A percentile compares a stretch with the other conserved stretches of the same genome.
These are phyloP conservation scores for Phlebiopsis flavidoalba DNA, from an alignment of 768 basidiomycete genomes.

Conservation along the genomic window DNA sequence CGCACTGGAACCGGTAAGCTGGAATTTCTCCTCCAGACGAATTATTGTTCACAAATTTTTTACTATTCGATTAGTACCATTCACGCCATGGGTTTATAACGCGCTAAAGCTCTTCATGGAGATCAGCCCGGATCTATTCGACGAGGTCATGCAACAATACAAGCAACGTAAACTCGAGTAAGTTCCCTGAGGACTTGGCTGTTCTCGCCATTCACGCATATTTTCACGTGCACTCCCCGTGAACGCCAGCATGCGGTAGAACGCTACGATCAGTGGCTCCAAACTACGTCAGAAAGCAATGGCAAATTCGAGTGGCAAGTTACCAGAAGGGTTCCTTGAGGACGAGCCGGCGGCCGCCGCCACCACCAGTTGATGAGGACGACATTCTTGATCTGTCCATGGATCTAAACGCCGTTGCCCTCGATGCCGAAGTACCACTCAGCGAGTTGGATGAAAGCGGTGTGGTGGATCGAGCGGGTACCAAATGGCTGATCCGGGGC, in stretches of 20 bases:
- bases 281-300: constrained; percentile 74
- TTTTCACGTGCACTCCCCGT: too few species aligned
- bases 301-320: constrained; percentile 60
- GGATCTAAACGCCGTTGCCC: constrained; percentile 80
- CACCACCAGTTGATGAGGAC: constrained; percentile 74
- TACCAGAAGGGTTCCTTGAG: constrained; percentile 69
- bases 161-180: constrained; percentile 84
- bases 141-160: constrained; percentile 89
- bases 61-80: constrained; percentile 63
- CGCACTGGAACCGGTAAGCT: constrained; percentile 96
- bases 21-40: neutral
- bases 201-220: neutral
- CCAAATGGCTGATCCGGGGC: constrained; percentile 91
- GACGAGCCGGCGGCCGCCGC: constrained; percentile 69
- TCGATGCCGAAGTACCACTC: constrained; percentile 58
- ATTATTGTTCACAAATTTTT: neutral
- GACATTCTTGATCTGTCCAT: constrained; percentile 87
- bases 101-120: constrained; percentile 99
- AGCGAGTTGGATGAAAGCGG: constrained; percentile 71
- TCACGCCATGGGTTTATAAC: constrained; percentile 98
- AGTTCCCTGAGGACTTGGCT: constrained; percentile 27
- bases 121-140: constrained; percentile 94
- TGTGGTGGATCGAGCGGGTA: constrained; percentile 82
- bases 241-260: constrained; percentile 83
- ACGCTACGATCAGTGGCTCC: constrained; percentile 89